Evolutionary conservation across 2,329 filamentous ascomycete species (phyloP).

Genomic region (Aspergillus proliferans): DNA sequence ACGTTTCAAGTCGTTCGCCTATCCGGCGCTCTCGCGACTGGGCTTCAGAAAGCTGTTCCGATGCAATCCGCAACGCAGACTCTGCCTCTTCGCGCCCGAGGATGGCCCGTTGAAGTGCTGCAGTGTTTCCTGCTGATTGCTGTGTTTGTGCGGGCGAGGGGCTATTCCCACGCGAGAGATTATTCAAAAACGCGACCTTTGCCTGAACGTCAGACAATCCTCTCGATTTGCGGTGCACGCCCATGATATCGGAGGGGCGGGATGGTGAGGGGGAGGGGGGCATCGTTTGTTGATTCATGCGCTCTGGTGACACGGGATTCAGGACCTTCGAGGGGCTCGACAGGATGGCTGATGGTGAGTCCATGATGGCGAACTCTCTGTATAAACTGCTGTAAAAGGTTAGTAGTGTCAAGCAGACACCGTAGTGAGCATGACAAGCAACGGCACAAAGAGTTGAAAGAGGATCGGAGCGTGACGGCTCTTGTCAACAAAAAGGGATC

Average conservation of each 20-base stretch:
- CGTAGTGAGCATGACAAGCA: neutral
- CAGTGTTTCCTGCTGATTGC: slow-evolving; percentile 33
- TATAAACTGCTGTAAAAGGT: neutral
- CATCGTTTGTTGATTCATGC: slow-evolving; percentile 43
- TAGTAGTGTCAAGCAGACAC: neutral
- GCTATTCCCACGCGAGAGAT: slow-evolving; percentile 32
- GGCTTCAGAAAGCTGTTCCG: slow-evolving; percentile 35
- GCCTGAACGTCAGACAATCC: slow-evolving; percentile 41
- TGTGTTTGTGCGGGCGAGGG: slow-evolving; percentile 18
- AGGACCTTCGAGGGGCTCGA: slow-evolving; percentile 33
- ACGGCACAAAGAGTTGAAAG: neutral
- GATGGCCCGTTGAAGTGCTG: slow-evolving; percentile 39
- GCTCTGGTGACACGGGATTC: slow-evolving; percentile 42
- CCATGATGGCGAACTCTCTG: slow-evolving; percentile 21
- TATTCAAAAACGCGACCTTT: slow-evolving; percentile 45
- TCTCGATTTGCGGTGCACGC: slow-evolving; percentile 30
- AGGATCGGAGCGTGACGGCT: neutral
- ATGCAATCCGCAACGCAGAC: slow-evolving; percentile 27
- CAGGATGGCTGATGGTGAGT: slow-evolving; percentile 28
- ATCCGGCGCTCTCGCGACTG: slow-evolving; percentile 40
- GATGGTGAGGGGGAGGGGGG: slow-evolving; percentile 40
- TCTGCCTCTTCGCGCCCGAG: slow-evolving; percentile 44
- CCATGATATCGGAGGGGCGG: slow-evolving; percentile 28
- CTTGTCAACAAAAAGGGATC: neutral
- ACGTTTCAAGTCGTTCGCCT: slow-evolving; percentile 39